phyloP scores from a whole-genome alignment of 805 yeast species.

The Schwanniomyces vanrijiae region DNA sequence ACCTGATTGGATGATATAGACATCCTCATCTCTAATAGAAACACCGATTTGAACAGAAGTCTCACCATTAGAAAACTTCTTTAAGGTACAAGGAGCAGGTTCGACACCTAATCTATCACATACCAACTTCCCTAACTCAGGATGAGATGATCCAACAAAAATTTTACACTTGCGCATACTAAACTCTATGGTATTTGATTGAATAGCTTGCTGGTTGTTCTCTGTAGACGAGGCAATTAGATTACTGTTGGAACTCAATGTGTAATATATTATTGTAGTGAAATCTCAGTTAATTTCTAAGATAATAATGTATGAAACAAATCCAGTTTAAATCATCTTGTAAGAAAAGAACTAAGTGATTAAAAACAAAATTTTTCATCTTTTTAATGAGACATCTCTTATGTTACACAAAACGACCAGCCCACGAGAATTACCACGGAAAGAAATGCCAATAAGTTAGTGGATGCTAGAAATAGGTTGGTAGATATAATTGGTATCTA shows the following conservation, averaged over 20 bases:
- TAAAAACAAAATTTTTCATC: not conserved
- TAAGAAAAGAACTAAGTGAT: not conserved
- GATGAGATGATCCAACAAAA: conserved; percentile 95
- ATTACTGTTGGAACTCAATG: conserved; percentile 3
- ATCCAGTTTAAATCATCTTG: conserved; percentile 2
- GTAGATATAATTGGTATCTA: not conserved
- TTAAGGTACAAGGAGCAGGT: conserved; percentile 88
- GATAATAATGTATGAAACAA: not conserved
- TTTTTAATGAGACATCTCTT: conserved; percentile 1
- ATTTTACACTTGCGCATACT: conserved; percentile 95
- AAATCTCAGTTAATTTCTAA: not conserved
- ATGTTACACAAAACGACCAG: not conserved
- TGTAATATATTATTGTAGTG: not conserved
- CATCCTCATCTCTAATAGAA: conserved; percentile 95
- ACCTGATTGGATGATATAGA: conserved; percentile 86
- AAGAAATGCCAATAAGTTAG: not conserved
- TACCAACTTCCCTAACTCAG: conserved; percentile 86
- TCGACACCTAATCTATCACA: conserved; percentile 90
- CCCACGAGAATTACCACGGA: not conserved
- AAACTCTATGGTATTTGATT: conserved; percentile 2
- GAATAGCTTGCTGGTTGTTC: not conserved
- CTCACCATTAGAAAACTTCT: conserved; percentile 96
- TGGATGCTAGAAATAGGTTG: not conserved
- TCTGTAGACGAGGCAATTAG: conserved; percentile 2
- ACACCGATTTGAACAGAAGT: conserved; percentile 95